Base-by-base conservation (phyloP, 2,329 filamentous ascomycete genomes). In the Celoporthe dispersa region DNA sequence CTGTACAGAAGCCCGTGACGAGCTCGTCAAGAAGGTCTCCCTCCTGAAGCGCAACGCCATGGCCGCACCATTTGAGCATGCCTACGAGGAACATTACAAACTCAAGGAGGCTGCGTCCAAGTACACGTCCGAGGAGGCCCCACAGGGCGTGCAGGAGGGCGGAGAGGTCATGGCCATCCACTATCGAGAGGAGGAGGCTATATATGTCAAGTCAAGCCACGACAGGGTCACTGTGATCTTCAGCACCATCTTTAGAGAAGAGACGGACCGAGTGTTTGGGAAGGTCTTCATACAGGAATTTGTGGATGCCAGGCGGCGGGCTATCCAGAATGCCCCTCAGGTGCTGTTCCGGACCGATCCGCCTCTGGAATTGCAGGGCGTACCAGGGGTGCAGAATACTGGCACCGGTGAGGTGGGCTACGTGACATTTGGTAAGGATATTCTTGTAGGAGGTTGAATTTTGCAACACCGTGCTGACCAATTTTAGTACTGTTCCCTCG, bases 241-340 rank as follows among this genome's bases (percentile, higher is more conserved):
- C 87, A 97, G 94, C 83, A 99, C 96, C 57, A 89, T 98, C 66
- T 99, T 99, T 87, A 88, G 94, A 70, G 97, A 99, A 79, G 97
- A 99, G 84, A 99, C 97, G 68, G 96, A 99, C 79, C 88, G 95
- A 72, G 93, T 99, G 70, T 99, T 97, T 77, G 96, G 96, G 76
- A 98, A 98, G 84, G 94, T 99, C 19, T 99, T 99, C 79, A 90
- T 99, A 75, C 94, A 98, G 84, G 96, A 99, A 82, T 99, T 99
- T 75, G 97, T 98, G 69, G 96, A 99, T 82, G 96, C 97, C 11
- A 88, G 96, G 80, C 89, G 94, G 80, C 91, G 96, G 83, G 94
- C 94, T 28, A 97, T 99, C 73, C 97, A 99, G 83, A 99, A 99
- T 81, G 96, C 97, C 25, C 96, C 96, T 1, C 96, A 99, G 82